These are phyloP conservation scores for Xylariaceae sp. DNA, from an alignment of 2,329 filamentous ascomycete species.

Conservation along the genomic window DNA sequence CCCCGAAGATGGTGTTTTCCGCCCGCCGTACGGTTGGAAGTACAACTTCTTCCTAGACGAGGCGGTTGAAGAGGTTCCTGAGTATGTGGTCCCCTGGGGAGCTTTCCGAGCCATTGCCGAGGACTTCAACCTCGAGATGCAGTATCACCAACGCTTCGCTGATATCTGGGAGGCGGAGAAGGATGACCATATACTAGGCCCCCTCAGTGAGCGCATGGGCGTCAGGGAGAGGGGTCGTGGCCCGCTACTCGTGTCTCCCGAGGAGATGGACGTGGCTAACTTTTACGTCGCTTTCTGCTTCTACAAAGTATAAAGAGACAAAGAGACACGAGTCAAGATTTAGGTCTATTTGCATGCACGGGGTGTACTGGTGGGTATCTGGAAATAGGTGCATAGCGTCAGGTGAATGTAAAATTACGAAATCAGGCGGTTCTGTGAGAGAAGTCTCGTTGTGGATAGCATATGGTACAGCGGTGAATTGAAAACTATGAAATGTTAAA, in stretches of 20 bases:
- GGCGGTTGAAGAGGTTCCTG: slow-evolving; percentile 91
- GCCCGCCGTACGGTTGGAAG: slow-evolving; percentile 94
- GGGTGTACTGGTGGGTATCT: too few species aligned
- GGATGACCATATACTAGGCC: slow-evolving; percentile 74
- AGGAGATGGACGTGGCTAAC: slow-evolving; percentile 87
- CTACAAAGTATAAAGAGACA: slow-evolving; percentile 88
- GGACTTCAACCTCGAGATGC: slow-evolving; percentile 92
- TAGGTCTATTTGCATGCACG: too few species aligned
- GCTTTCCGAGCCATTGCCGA: slow-evolving; percentile 93
- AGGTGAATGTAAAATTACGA: too few species aligned
- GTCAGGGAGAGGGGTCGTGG: slow-evolving; percentile 70
- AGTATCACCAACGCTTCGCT: slow-evolving; percentile 86
- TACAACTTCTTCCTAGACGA: slow-evolving; percentile 96
- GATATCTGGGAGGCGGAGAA: slow-evolving; percentile 93
- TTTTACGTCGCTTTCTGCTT: slow-evolving; percentile 97
- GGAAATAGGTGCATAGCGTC: too few species aligned
- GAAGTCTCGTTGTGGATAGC: too few species aligned
- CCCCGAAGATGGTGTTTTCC: slow-evolving; percentile 82
- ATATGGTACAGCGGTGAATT: too few species aligned
- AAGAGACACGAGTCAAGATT: too few species aligned
- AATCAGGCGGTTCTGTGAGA: too few species aligned
- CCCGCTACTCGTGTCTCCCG: slow-evolving; percentile 66
- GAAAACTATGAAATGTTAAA: too few species aligned
- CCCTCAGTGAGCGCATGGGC: slow-evolving; percentile 91
- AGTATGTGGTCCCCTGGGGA: slow-evolving; percentile 98